Base-by-base conservation (phyloP, 306 rosid genomes). In the Gastrolobium bilobum region DNA sequence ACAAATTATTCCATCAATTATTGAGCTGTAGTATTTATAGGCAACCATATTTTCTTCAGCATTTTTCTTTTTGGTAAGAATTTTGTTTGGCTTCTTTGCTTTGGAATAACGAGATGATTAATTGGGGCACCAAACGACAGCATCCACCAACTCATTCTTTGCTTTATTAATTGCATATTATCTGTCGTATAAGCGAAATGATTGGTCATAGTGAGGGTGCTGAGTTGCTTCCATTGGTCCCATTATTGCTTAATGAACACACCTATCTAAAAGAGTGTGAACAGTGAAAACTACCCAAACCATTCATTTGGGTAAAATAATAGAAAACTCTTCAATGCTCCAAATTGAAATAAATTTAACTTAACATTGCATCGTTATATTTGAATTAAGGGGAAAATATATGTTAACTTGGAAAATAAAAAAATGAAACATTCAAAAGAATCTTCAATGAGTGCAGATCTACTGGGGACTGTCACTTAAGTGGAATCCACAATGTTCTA, bases 191-290 rank as follows among this genome's bases (percentile, higher is more conserved):
- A 75, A 57, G 87, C 76, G 42, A 74, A 79, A 64, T 61, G 47
- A 65, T 75, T 71, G 75, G 69, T 73, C 51, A 30, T 75, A 31
- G 46, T 35, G 72, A 42, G 50, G 42, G 46, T 7, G 39, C 0
- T 59, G 73, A 79, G 59, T 38, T 76, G 77, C 79, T 38, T 68
- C 65, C 62, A 38, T 7, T 67, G 71, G 3, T 82, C 15, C 37
- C 8, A 73, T 84, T 69, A 86, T 90, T 79, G 82, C 86, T 50
- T 53, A 46, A 86, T 62, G 79, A 42, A 79, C 73, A 71, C n/a
- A n/a, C 76, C 73, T 7, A 65, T 58, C 35, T n/a, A 53, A 68
- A 79, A 65, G 67, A 53, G 33, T 10, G 34, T 44, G 43, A 76
- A 31, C 53, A 20, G 26, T 20, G n/a, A n/a, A n/a, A n/a, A 44